Conservation (phyloP, 2,329 filamentous ascomycete genomes). For the Calonectria honghensis region DNA sequence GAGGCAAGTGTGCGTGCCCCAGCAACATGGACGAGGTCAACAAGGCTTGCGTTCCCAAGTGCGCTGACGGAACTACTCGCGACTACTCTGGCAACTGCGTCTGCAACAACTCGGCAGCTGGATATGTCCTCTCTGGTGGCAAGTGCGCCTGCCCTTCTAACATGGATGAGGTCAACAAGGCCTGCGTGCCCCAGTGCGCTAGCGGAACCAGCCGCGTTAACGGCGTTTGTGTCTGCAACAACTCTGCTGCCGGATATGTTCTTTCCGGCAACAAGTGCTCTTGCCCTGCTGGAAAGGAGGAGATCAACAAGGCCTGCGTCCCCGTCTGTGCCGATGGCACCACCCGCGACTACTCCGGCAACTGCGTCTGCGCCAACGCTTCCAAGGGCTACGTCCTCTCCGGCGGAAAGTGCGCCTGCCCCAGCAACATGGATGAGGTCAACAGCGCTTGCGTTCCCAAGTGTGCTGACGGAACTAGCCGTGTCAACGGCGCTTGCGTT, state of each 20-base stretch:
- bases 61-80: background rate
- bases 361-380: background rate
- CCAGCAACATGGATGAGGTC: background rate
- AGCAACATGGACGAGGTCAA: background rate
- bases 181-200: background rate
- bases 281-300: background rate
- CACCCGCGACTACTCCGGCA: too few relatives aligned
- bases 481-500: background rate
- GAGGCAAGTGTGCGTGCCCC: background rate
- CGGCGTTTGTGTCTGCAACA: background rate
- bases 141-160: background rate
- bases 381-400: background rate
- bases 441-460: background rate
- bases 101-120: background rate
- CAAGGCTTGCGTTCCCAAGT: background rate
- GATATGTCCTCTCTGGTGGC: background rate
- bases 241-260: background rate
- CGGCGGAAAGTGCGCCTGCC: background rate
- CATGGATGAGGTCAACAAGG: background rate
- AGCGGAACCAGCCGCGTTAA: background rate
- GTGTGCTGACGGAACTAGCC: background rate
- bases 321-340: background rate
- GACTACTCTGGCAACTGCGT: background rate
- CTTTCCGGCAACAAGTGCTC: background rate
- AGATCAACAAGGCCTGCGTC: background rate